A percentile compares a stretch with the other conserved stretches of the same genome.
phyloP scores from a whole-genome alignment of 2,329 filamentous ascomycete species.

The Niveomyces coronatus region DNA sequence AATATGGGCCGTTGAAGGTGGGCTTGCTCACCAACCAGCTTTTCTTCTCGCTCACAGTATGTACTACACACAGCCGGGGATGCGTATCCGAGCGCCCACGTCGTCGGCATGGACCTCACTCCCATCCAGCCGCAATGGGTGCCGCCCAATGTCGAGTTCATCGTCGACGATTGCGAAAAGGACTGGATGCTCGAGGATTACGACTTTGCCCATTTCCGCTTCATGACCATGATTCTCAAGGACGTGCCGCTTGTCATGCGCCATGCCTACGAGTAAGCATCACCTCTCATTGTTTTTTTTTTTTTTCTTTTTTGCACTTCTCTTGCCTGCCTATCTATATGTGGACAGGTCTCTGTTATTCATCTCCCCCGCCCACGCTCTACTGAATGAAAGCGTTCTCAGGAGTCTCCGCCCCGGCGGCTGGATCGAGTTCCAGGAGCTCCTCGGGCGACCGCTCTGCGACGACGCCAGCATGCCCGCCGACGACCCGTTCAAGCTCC shows the following conservation, averaged over 20 bases:
- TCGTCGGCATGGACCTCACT: slow-evolving; percentile 32
- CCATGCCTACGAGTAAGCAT: slow-evolving; percentile 24
- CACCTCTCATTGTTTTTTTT: background rate
- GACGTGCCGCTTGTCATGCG: slow-evolving; percentile 38
- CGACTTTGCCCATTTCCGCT: slow-evolving; percentile 45
- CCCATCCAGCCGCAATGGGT: slow-evolving; percentile 39
- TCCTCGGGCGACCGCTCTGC: slow-evolving; percentile 29
- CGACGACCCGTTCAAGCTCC: slow-evolving; percentile 27
- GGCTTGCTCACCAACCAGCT: background rate
- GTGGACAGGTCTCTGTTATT: background rate
- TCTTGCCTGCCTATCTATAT: background rate
- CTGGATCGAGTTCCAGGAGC: slow-evolving; percentile 41
- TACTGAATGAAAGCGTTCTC: too few species aligned
- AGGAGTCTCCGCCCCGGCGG: slow-evolving; percentile 25
- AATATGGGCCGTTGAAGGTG: slow-evolving; percentile 44
- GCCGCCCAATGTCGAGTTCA: slow-evolving; percentile 50
- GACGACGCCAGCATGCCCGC: slow-evolving; percentile 34
- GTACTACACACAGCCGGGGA: slow-evolving; percentile 25
- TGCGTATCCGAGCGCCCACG: slow-evolving; percentile 28
- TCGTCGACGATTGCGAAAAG: slow-evolving; percentile 50
- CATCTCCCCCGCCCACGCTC: too few species aligned
- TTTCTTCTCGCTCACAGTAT: background rate
- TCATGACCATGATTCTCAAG: slow-evolving; percentile 39
- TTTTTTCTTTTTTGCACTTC: background rate
- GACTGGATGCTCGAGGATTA: slow-evolving; percentile 46